Conservation (phyloP, 1,284 basidiomycete species). For the Golubevia sp. region DNA sequence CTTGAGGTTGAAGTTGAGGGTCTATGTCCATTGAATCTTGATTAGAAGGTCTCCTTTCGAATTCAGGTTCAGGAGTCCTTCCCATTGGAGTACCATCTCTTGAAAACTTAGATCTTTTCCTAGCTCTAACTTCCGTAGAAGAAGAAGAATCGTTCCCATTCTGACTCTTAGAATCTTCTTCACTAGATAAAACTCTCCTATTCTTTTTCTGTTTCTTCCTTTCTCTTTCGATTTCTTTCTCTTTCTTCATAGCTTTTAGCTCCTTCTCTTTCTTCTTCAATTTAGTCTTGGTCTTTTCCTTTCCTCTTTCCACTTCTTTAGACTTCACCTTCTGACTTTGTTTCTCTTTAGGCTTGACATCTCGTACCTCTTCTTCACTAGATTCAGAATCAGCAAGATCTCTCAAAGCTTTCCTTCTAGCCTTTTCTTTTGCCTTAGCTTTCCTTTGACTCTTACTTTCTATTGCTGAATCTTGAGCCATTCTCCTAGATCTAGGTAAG, state of each 20-base stretch:
- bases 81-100: neutral
- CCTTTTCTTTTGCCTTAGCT: constrained; percentile 1
- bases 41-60: neutral
- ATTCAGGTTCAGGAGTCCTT: neutral
- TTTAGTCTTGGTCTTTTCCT: constrained; percentile 1
- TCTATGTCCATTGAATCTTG: neutral
- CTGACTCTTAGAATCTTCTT: neutral
- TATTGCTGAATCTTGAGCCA: neutral
- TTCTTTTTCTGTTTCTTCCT: neutral
- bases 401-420: constrained; percentile 1
- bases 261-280: constrained; percentile 6
- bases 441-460: neutral
- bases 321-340: constrained; percentile 3
- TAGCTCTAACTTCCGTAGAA: neutral
- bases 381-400: neutral
- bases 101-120: neutral
- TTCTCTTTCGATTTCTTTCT: neutral
- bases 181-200: neutral
- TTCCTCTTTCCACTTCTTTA: constrained; percentile 6
- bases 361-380: constrained; percentile 1
- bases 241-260: neutral
- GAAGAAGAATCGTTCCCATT: neutral
- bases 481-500: constrained; percentile 3
- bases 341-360: neutral
- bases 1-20: neutral